phyloP scores from a whole-genome alignment of 75 land plant species.

The Pinus albicaulis region DNA sequence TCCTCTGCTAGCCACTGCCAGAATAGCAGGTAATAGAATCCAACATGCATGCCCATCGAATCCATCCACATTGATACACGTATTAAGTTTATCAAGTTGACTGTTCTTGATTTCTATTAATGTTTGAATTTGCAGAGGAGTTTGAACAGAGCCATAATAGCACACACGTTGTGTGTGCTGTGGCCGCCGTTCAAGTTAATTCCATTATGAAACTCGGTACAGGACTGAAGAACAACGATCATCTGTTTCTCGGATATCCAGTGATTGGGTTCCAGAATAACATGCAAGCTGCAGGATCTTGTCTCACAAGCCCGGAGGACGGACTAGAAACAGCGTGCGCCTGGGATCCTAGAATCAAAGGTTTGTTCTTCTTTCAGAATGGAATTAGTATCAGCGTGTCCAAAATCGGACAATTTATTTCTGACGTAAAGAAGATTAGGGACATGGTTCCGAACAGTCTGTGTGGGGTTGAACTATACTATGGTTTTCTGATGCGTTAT shows the following conservation, averaged over 20 bases:
- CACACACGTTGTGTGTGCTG: slow-evolving; percentile 3
- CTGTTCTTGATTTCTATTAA: no score
- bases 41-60: no score
- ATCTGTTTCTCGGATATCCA: slow-evolving; percentile 27
- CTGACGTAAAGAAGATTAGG: slow-evolving; percentile 8
- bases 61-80: no score
- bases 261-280: slow-evolving; percentile 26
- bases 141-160: slow-evolving; percentile 4
- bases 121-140: slow-evolving; percentile 25
- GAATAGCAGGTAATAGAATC: no score
- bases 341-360: slow-evolving; percentile 6
- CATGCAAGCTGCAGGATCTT: slow-evolving; percentile 22
- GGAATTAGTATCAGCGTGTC: no score
- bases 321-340: neutral
- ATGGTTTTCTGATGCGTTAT: slow-evolving; percentile 15
- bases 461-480: slow-evolving; percentile 19
- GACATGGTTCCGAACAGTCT: neutral
- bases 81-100: no score
- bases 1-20: no score
- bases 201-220: slow-evolving; percentile 1
- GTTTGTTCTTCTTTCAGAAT: no score
- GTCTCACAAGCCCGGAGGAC: neutral
- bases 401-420: no score
- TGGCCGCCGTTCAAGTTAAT: slow-evolving; percentile 2
- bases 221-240: slow-evolving; percentile 16